phyloP scores from a whole-genome alignment of 202 grass and related monocot genomes.

The Bolboschoenoplectus hybrid region DNA sequence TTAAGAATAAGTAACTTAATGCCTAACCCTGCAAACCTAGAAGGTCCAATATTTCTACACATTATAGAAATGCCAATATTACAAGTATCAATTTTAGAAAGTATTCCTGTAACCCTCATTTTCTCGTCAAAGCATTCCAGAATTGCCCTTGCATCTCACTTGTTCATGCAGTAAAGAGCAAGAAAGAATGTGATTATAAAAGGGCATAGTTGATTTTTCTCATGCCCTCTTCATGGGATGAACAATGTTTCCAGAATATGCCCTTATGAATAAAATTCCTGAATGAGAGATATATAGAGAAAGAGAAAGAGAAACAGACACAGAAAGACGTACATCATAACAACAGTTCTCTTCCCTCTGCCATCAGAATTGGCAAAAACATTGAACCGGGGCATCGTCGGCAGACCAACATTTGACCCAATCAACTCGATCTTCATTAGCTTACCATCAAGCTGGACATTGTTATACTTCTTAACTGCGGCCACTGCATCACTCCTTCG shows the following conservation, averaged over 20 bases:
- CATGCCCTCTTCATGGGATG: neutral
- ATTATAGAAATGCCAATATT: neutral
- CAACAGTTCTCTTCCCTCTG: conserved; percentile 80
- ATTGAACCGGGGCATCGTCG: conserved; percentile 56
- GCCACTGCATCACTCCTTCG: conserved; percentile 82
- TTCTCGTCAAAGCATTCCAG: neutral
- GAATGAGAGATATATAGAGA: neutral
- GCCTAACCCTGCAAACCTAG: neutral
- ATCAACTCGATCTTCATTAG: conserved; percentile 93
- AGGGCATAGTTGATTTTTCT: conserved; percentile 6
- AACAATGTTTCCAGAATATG: neutral
- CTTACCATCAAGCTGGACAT: conserved; percentile 92
- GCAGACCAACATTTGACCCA: conserved; percentile 64
- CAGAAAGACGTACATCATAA: conserved; percentile 74
- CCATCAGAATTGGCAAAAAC: conserved; percentile 60
- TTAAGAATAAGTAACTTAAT: neutral
- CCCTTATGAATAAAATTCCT: neutral
- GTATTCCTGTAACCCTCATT: neutral
- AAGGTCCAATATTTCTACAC: neutral
- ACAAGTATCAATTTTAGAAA: conserved; percentile 12
- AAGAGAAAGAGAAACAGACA: neutral
- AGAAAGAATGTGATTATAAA: neutral
- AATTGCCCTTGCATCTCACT: conserved; percentile 18
- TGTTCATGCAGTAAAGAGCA: conserved; percentile 1
- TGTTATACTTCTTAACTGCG: conserved; percentile 92